A percentile compares a stretch with the other conserved stretches of the same genome.
Conservation (phyloP, 2,329 filamentous ascomycete species). For the Fusarium drepaniforme region DNA sequence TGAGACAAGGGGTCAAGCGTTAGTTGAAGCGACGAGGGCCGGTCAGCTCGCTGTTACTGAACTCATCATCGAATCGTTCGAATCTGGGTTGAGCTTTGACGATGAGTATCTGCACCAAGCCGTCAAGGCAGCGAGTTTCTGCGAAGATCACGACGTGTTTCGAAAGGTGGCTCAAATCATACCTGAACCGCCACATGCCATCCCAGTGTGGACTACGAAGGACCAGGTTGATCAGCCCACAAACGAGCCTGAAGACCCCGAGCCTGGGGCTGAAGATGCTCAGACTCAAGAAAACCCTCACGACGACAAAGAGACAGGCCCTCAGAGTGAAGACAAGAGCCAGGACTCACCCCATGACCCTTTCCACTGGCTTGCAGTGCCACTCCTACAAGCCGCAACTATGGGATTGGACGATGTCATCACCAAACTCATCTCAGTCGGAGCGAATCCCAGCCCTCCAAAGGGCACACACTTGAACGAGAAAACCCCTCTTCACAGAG, state of each 20-base stretch:
- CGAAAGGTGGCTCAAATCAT: not conserved
- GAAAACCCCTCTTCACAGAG: not conserved
- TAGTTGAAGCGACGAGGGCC: conserved; percentile 1
- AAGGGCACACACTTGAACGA: not conserved
- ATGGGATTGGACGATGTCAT: not conserved
- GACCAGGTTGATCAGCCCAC: not conserved
- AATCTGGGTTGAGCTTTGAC: not conserved
- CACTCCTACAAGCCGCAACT: not conserved
- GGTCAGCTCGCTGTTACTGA: not conserved
- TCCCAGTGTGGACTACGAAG: not conserved
- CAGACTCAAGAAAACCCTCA: not conserved
- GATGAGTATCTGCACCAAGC: not conserved
- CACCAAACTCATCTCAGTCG: not conserved
- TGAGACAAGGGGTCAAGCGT: not conserved
- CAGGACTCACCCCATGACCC: not conserved
- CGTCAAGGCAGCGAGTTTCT: not conserved
- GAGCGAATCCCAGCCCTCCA: not conserved
- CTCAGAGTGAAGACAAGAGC: not conserved
- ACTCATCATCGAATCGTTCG: not conserved
- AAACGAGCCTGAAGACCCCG: not conserved
- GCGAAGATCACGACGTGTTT: not conserved
- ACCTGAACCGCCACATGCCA: not conserved
- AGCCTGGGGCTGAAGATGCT: not conserved
- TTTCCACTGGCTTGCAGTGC: not conserved
- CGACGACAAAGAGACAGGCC: not conserved